Conservation (phyloP, 2,329 filamentous ascomycete species). For the Basipetospora chlamydospora region DNA sequence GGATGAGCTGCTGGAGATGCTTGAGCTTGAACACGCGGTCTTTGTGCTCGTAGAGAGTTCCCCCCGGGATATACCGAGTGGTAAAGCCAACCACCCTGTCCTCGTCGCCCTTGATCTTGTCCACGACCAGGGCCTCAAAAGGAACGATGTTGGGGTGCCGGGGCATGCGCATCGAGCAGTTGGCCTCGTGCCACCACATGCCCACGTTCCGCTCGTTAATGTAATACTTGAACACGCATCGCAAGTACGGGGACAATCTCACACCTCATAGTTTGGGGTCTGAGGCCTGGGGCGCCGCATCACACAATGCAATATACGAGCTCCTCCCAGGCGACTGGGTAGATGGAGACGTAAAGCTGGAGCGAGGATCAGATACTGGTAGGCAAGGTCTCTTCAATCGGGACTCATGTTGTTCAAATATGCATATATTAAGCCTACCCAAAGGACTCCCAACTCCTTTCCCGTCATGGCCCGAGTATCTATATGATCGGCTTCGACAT, state of each 20-base stretch:
- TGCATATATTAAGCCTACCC: too few relatives aligned
- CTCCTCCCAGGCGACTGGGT: too few relatives aligned
- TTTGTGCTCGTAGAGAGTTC: neutral
- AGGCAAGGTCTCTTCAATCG: too few relatives aligned
- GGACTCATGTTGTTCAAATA: too few relatives aligned
- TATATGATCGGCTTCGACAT: slow-evolving; percentile 59
- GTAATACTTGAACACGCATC: slow-evolving; percentile 9
- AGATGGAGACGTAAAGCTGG: too few relatives aligned
- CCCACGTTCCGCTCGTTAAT: slow-evolving; percentile 11
- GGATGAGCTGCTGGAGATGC: neutral
- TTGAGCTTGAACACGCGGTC: neutral
- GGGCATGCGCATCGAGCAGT: slow-evolving; percentile 19
- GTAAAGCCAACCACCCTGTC: slow-evolving; percentile 15
- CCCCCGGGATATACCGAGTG: neutral
- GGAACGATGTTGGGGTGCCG: slow-evolving; percentile 21
- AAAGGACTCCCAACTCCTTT: too few relatives aligned
- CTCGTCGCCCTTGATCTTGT: slow-evolving; percentile 15
- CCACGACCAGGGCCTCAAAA: slow-evolving; percentile 19
- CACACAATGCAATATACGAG: too few relatives aligned
- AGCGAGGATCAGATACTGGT: too few relatives aligned
- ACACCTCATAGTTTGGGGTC: too few relatives aligned
- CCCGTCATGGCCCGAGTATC: too few relatives aligned
- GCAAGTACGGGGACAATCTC: too few relatives aligned
- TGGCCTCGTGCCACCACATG: slow-evolving; percentile 20
- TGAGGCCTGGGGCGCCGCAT: too few relatives aligned